Conservation (phyloP, 2,329 filamentous ascomycete species). For the Trichophyton simii region DNA sequence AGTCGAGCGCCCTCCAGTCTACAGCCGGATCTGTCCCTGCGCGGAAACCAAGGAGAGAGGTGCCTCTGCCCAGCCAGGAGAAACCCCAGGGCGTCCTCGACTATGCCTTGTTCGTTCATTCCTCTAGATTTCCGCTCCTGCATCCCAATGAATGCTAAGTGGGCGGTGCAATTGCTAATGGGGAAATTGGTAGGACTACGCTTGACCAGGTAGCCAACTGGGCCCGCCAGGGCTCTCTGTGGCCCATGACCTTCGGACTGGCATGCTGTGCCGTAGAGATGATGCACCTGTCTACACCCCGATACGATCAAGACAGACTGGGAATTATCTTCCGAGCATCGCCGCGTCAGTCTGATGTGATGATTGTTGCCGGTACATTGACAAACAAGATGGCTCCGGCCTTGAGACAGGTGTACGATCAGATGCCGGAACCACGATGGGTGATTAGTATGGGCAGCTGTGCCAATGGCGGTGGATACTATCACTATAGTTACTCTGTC, state of each 20-base stretch:
- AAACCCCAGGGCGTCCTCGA: constrained; percentile 41
- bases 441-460: constrained; percentile 77
- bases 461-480: constrained; percentile 77
- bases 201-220: constrained; percentile 71
- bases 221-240: constrained; percentile 75
- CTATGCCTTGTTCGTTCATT: constrained; percentile 35
- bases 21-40: not conserved
- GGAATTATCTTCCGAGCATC: constrained; percentile 83
- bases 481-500: constrained; percentile 75
- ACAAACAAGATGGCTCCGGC: constrained; percentile 93
- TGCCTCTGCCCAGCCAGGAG: constrained; percentile 38
- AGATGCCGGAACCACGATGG: constrained; percentile 91
- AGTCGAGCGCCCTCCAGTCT: not conserved
- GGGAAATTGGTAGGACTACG: constrained; percentile 23
- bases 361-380: constrained; percentile 81
- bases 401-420: constrained; percentile 78
- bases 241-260: constrained; percentile 86
- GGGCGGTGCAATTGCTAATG: not conserved
- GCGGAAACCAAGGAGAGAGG: constrained; percentile 36
- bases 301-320: constrained; percentile 79
- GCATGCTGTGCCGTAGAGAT: constrained; percentile 87
- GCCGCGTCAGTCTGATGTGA: constrained; percentile 73
- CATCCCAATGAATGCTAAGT: constrained; percentile 1
- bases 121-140: not conserved
- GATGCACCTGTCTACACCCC: constrained; percentile 85